Base-by-base conservation (phyloP, 192 early-diverging fungal genomes). In the Allomyces javanicus region DNA sequence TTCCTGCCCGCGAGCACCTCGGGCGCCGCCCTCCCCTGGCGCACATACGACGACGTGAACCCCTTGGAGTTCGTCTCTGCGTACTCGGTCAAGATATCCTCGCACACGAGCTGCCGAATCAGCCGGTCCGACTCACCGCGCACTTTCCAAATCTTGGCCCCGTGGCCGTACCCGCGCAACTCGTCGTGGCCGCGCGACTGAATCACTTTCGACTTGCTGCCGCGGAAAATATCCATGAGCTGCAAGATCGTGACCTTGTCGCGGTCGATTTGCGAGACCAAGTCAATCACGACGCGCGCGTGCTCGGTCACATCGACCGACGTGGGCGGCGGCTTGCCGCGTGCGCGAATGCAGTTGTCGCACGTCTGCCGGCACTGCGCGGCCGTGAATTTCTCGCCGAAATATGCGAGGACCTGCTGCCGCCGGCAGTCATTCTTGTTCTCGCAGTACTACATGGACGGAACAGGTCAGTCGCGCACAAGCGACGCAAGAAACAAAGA, bases 381-480 rank as follows among this genome's bases (percentile, higher is more conserved):
- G 0, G 68, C 62, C 44, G 87, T 78, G 71, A 93, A 92, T 2
- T 66, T 71, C 73, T 97, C 93, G 17, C 88, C 89, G 83, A 97
- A 97, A 72, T 97, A 95, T 63, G 77, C 79, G 65, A 97, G 75
- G 12, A 97, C 87, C 65, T 88, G 85, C 67, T 88, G 77, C n/a
- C 94, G 77, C 25, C 94, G 83, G 70, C 94, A 97, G 64, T 93
- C 90, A 5, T 81, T 73, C 26, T 76, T 72, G 71, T 97, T 92
- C 67, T 95, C 89, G 72, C 91, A 94, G 69, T 86, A 97, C 66
- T 79, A 75, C 33, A 40, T 40, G 33, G 33, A 40, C 33, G 33
- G 33, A 40, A 40, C 12, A 62, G 11, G 25, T 68, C 27, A n/a
- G 50, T 21, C 26, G 25, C 17, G 21, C 64, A 27, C n/a, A 40